These are phyloP conservation scores for Ophioceras dolichostomum DNA, from an alignment of 2,329 filamentous ascomycete species.

Conservation along the genomic window DNA sequence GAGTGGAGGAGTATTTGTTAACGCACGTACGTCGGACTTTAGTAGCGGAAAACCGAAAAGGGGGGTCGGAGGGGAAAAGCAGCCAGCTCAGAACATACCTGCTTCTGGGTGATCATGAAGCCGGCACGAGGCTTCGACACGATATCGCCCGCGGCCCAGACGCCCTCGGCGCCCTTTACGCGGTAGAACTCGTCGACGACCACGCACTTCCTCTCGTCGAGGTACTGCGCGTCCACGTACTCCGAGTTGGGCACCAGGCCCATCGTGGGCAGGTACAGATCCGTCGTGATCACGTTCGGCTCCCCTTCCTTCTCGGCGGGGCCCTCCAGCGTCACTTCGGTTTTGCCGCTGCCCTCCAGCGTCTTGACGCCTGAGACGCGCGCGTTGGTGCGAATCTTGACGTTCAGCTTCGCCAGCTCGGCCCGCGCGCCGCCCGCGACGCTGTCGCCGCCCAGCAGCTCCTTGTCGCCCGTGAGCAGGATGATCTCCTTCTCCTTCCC, in stretches of 20 bases:
- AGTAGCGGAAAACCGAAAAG: no score
- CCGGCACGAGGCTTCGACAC: constrained; percentile 34
- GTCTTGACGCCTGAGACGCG: constrained; percentile 23
- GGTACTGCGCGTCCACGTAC: constrained; percentile 31
- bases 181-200: constrained; percentile 37
- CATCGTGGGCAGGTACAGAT: constrained; percentile 37
- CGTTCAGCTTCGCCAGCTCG: constrained; percentile 40
- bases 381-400: constrained; percentile 30
- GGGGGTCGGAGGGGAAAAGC: no score
- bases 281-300: constrained; percentile 34
- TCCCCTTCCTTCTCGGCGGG: no score
- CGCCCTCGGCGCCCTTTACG: constrained; percentile 27
- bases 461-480: constrained; percentile 27
- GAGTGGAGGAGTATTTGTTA: no score
- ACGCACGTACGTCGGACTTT: no score
- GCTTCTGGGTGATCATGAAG: constrained; percentile 33
- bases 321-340: constrained; percentile 31
- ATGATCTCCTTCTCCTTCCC: constrained; percentile 32
- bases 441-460: constrained; percentile 31
- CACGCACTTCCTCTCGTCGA: constrained; percentile 31
- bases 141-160: constrained; percentile 43
- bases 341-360: constrained; percentile 29
- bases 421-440: constrained; percentile 24
- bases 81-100: constrained; percentile 27
- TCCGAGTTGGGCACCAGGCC: constrained; percentile 43